A percentile compares a stretch with the other conserved stretches of the same genome.
These are phyloP conservation scores for Sporothrix euskadiensis DNA, from an alignment of 2,329 filamentous ascomycete genomes.

Conservation along the genomic window DNA sequence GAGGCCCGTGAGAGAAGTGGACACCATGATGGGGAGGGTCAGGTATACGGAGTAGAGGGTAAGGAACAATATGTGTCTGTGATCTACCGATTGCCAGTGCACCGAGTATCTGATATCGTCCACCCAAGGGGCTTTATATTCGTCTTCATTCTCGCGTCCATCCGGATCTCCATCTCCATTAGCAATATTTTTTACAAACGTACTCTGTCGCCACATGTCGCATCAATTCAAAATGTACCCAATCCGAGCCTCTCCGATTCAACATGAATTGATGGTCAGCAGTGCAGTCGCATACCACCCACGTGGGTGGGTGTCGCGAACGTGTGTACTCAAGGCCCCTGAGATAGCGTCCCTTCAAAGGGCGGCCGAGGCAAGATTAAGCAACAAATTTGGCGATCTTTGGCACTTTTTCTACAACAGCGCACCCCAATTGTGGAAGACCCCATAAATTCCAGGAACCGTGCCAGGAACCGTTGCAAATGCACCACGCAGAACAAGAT, in stretches of 20 bases:
- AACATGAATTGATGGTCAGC: not conserved
- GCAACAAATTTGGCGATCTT: not conserved
- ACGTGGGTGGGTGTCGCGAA: not conserved
- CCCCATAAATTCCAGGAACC: not conserved
- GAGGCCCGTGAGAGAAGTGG: not conserved
- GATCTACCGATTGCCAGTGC: not conserved
- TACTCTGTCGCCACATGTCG: not conserved
- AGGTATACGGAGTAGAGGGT: not conserved
- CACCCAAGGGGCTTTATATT: not conserved
- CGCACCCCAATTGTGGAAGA: not conserved
- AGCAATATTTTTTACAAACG: not conserved
- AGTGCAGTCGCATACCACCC: not conserved
- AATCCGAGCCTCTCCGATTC: not conserved
- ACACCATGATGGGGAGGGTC: conserved; percentile 17
- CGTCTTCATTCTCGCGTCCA: not conserved
- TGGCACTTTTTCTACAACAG: not conserved
- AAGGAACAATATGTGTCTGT: not conserved
- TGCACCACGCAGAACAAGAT: not conserved
- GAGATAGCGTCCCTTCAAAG: not conserved
- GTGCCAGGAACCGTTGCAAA: not conserved
- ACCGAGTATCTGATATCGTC: not conserved
- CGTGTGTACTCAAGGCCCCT: not conserved
- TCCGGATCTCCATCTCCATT: not conserved
- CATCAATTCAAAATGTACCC: not conserved
- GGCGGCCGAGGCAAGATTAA: not conserved